Base-by-base conservation (phyloP, 2,329 filamentous ascomycete species). In the Paracoccidioides brasiliensis region DNA sequence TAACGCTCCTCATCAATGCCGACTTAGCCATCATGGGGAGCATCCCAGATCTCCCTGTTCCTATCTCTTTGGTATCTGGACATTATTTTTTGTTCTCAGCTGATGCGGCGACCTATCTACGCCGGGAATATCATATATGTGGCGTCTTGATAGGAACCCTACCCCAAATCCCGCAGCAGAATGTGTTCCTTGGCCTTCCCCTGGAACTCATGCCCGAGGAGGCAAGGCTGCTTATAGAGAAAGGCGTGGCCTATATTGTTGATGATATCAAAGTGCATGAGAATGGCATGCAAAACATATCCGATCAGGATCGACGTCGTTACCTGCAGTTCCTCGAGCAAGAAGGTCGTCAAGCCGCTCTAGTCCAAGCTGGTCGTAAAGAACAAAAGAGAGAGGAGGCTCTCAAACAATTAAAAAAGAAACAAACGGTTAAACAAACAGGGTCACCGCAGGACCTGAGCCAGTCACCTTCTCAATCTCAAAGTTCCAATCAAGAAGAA, bases 161-260 rank as follows among this genome's bases (percentile, higher is more conserved):
- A 35, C 91, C 93, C 1, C 90, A 97, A 71, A 85, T 89, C 56
- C 90, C 90, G 5, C 91, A 94, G 63, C 93, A 98, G 72, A 97
- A 95, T 72, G 80, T 95, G 56, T 97, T 97, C 68, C 80, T 91
- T 57, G 88, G 90, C 48, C 74, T 97, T 52, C 93, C 93, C 2
- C 74, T 97, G 32, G 86, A 96, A 74, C 77, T 98, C 46, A 88
- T 93, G 75, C 85, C 88, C 1, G 93, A 97, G 72, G 93, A 98
- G 74, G 90, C 85, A 3, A 80, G 83, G 60, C 73, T 93, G 54
- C 78, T 98, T 33, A 83, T 95, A 57, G 84, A 89, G 62, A 85
- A 84, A 62, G 82, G 81, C 57, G 80, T 83, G 63, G 91, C 83
- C 44, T 88, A 85, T 70, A 78, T 95, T 62, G 83, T 91, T 63